Base-by-base conservation (phyloP, 352 stramenopile species). In the Phytophthora europaea region DNA sequence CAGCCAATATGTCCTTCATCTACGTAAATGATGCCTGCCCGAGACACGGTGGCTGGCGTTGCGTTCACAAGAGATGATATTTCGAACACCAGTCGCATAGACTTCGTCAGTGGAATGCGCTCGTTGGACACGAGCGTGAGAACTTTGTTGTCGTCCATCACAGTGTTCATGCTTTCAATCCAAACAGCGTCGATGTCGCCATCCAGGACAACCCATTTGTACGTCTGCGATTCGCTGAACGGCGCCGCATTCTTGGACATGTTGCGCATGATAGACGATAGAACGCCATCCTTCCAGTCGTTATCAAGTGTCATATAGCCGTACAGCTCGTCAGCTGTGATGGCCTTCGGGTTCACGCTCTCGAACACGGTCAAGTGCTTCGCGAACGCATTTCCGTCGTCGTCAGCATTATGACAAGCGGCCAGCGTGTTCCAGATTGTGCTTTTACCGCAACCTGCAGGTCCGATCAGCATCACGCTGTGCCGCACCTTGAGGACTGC, bases 61-160 rank as follows among this genome's bases (percentile, higher is more conserved):
- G 97, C 97, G 62, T 99, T 98, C 55, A 97, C 94, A 6, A 99
- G 80, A 18, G 95, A 98, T 70, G 98, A 97, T 36, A 99, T 98
- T 78, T 99, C 97, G 83, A 99, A 99, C 16, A 99, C 91, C 75
- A 99, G 93, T 33, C 97, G 91, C 97, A 99, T 99, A 0, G 94
- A 82, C n/a, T 94, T 89, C 6, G 93, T 98, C 18, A 99, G 76
- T 2, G 97, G 97, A 22, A 99, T 98, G 26, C 97, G 95, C 78
- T 99, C 97, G 78, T 99, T 99, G 3, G 94, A 99, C 13, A 99
- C 97, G 4, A 99, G 83, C 15, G 97, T 99, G 6, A 99, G 86
- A 48, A 99, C 96, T 65, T 98, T 98, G 74, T 98, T 96, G 71
- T 96, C 91, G 69, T 98, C 92, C 88, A 98, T 95, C 18, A 98